phyloP scores from a whole-genome alignment of 768 basidiomycete genomes.

The Candolleomyces aberdarensis region DNA sequence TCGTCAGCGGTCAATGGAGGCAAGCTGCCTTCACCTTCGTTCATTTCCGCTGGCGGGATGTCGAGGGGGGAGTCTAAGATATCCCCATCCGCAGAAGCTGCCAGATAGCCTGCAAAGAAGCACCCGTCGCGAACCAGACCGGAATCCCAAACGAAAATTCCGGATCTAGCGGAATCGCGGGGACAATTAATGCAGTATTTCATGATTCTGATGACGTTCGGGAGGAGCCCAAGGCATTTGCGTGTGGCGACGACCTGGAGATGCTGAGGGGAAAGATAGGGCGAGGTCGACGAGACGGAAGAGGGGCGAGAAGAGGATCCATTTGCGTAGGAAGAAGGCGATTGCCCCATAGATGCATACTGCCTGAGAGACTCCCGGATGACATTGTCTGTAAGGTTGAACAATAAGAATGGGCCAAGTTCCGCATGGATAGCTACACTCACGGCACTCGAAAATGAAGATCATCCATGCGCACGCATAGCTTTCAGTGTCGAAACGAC shows the following conservation, averaged over 20 bases:
- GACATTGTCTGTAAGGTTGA: constrained; percentile 59
- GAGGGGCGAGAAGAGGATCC: constrained; percentile 29
- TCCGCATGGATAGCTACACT: constrained; percentile 48
- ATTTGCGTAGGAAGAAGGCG: constrained; percentile 8
- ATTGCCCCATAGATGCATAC: constrained; percentile 21
- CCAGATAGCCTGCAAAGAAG: constrained; percentile 79
- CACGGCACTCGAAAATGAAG: constrained; percentile 87
- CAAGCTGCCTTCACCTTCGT: constrained; percentile 25
- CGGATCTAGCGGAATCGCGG: constrained; percentile 23
- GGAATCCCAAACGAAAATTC: constrained; percentile 83
- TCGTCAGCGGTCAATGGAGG: constrained; percentile 37
- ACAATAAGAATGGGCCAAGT: constrained; percentile 3
- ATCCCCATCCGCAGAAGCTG: constrained; percentile 61
- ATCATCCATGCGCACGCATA: constrained; percentile 91
- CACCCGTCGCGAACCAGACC: constrained; percentile 86
- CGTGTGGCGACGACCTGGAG: constrained; percentile 48
- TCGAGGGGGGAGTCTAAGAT: constrained; percentile 30
- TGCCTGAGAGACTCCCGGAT: constrained; percentile 82
- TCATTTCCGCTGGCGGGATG: constrained; percentile 30
- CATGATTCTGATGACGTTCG: constrained; percentile 48
- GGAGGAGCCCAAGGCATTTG: constrained; percentile 49
- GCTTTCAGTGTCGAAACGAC: constrained; percentile 39
- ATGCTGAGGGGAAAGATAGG: constrained; percentile 45
- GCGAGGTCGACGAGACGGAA: constrained; percentile 42
- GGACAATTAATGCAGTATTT: constrained; percentile 43